These are phyloP conservation scores for Ormosia emarginata DNA, from an alignment of 306 rosid genomes.

Conservation along the genomic window DNA sequence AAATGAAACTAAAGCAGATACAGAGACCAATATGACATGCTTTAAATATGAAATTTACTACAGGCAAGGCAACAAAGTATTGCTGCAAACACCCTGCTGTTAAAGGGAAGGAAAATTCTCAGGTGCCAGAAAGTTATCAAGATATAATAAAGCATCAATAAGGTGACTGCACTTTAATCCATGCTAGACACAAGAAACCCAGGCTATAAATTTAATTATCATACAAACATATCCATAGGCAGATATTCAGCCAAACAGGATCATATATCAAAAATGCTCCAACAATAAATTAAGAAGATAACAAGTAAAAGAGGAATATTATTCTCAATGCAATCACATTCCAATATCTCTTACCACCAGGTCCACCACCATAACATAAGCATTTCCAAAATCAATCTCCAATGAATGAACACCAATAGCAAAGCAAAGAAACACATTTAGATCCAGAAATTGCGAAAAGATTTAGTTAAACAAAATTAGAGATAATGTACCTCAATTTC, in stretches of 20 bases:
- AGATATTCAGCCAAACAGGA: neutral
- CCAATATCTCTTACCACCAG: neutral
- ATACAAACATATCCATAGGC: neutral
- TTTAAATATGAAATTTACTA: neutral
- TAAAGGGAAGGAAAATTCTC: neutral
- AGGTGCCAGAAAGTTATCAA: neutral
- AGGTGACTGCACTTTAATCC: neutral
- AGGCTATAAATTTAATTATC: neutral
- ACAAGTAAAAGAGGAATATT: neutral
- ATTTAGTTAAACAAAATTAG: neutral
- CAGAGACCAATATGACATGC: neutral
- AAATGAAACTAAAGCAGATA: neutral
- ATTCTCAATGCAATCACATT: constrained; percentile 5
- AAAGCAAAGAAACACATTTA: constrained; percentile 7
- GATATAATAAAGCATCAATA: neutral
- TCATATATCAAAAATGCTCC: neutral
- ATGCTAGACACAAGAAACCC: neutral
- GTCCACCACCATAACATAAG: neutral
- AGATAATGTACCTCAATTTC: constrained; percentile 71
- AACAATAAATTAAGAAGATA: neutral
- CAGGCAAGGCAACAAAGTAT: neutral
- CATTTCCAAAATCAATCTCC: neutral
- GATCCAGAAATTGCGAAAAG: neutral
- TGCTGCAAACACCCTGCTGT: neutral
- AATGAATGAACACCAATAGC: neutral